Evolutionary conservation across 2,329 filamentous ascomycete species (phyloP).

Genomic region (Elsinoe ampelina): DNA sequence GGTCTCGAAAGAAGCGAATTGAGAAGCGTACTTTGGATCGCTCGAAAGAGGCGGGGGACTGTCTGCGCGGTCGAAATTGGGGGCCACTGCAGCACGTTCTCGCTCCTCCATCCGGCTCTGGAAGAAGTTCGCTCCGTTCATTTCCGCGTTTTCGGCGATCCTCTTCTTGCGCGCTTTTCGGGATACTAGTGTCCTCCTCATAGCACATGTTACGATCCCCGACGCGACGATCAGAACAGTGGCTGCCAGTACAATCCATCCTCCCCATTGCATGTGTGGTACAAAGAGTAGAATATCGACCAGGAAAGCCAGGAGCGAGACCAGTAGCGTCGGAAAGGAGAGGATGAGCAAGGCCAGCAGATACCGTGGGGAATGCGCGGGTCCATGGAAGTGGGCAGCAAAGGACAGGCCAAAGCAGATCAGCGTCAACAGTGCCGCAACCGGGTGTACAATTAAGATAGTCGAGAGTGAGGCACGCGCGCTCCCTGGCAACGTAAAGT

Average conservation of each 20-base stretch:
- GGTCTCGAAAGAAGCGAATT: conserved; percentile 56
- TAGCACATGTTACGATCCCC: conserved; percentile 81
- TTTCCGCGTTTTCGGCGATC: conserved; percentile 89
- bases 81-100: conserved; percentile 28
- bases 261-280: conserved; percentile 86
- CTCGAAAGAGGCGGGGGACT: conserved; percentile 47
- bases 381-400: conserved; percentile 74
- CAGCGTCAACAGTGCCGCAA: conserved; percentile 77
- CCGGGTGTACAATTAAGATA: conserved; percentile 84
- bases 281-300: conserved; percentile 92
- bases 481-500: conserved; percentile 57
- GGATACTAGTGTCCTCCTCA: conserved; percentile 84
- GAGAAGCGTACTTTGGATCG: conserved; percentile 38
- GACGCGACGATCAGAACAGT: conserved; percentile 76
- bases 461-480: conserved; percentile 64
- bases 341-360: conserved; percentile 78
- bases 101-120: conserved; percentile 32
- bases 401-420: conserved; percentile 73
- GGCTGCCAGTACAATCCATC: conserved; percentile 83
- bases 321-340: conserved; percentile 72
- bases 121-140: conserved; percentile 92
- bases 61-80: conserved; percentile 36
- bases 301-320: conserved; percentile 78
- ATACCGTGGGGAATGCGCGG: conserved; percentile 83
- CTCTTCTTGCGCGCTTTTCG: conserved; percentile 87